These are phyloP conservation scores for Talaromyces amestolkiae DNA, from an alignment of 2,329 filamentous ascomycete genomes.

Conservation along the genomic window DNA sequence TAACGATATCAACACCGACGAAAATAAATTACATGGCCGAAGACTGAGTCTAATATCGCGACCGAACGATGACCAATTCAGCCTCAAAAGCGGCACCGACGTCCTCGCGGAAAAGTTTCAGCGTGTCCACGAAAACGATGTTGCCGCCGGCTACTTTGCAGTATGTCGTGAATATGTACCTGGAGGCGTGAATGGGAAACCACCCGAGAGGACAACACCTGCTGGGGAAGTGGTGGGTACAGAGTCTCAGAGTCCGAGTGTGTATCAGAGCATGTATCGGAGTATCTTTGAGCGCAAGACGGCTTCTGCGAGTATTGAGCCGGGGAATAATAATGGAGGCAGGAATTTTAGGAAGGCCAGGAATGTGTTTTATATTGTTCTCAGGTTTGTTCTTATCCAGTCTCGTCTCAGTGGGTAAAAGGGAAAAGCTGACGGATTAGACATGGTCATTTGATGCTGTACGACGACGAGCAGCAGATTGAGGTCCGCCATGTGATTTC, in stretches of 20 bases:
- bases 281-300: conserved; percentile 86
- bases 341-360: conserved; percentile 58
- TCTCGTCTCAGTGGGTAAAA: not conserved
- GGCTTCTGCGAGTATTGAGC: conserved; percentile 53
- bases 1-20: conserved; percentile 34
- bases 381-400: conserved; percentile 59
- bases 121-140: conserved; percentile 65
- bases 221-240: conserved; percentile 69
- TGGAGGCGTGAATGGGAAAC: conserved; percentile 87
- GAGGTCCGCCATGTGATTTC: conserved; percentile 97
- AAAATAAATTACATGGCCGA: conserved; percentile 26
- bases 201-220: conserved; percentile 80
- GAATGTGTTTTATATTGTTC: conserved; percentile 89
- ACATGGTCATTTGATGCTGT: conserved; percentile 94
- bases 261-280: conserved; percentile 97
- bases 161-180: conserved; percentile 90
- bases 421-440: conserved; percentile 45
- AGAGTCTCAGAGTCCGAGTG: conserved; percentile 77
- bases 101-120: conserved; percentile 61
- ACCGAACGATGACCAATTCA: conserved; percentile 63
- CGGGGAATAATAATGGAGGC: conserved; percentile 45
- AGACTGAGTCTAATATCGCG: conserved; percentile 39
- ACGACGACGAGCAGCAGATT: conserved; percentile 90
- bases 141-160: conserved; percentile 90
- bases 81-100: conserved; percentile 61